Evolutionary conservation across 2,329 filamentous ascomycete species (phyloP), one percentile per base, ranked within the genome.

Genomic region (Bipolaris victoriae): DNA sequence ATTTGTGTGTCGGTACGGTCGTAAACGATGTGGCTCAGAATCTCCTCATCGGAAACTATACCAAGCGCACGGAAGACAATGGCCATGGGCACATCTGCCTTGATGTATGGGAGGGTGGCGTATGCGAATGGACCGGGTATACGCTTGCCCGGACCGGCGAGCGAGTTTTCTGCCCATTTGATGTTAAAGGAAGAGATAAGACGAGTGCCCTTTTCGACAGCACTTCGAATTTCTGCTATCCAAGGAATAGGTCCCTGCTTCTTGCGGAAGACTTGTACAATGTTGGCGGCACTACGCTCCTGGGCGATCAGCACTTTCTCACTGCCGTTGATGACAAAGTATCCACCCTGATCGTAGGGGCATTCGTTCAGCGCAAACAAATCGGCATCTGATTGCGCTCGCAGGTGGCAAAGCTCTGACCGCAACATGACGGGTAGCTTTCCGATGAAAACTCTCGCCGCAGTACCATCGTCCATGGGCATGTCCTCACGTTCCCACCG

Each of bases 261-360:
- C 81, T 99, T 99, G 80, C 96, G 94, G 86, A 99, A 99, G 26
- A 99, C 94, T 79, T 99, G 95, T 5, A 99, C 95, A 57, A 98
- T 99, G 74, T 99, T 99, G 73, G 94, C 95, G 39, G 95, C 95
- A 74, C 93, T 97, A 61, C 95, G 90, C 78, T 99, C 95, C 76
- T 99, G 95, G 1, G 95, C 95, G 70, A 99, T 99, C 67, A 99
- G 81, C 20, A 99, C 95, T 83, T 99, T 99, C 76, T 99, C 95
- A 78, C 91, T 96, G 41, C 95, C 95, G 80, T 99, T 99, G 83
- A 99, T 99, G 70, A 99, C 92, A 74, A 99, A 99, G 79, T 99
- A 99, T 65, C 95, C 95, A 66, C 95, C 95, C 73, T 97, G 95
- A 72, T 99, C 95, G 77, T 97, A 99, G 0, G 95, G 95, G 67